Evolutionary conservation across 805 yeast genomes (phyloP).

Genomic region (Yarrowia sp.): DNA sequence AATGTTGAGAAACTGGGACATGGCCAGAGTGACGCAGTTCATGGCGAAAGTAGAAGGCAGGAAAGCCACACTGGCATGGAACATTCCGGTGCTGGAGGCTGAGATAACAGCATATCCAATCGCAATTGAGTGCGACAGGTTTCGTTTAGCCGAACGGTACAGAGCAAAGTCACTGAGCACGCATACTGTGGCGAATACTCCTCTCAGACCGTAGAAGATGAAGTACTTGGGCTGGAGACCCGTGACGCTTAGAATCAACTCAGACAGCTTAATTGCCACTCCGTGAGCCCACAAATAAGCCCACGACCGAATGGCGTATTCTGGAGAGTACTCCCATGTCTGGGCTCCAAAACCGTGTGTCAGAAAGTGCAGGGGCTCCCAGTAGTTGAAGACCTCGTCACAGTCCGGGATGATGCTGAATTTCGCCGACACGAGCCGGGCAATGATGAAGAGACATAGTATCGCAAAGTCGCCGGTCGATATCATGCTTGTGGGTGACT

Average conservation of each 20-base stretch:
- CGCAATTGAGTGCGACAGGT: slow-evolving; percentile 45
- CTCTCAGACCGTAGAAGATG: slow-evolving; percentile 55
- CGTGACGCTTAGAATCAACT: not conserved
- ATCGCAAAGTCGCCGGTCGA: slow-evolving; percentile 18
- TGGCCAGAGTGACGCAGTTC: slow-evolving; percentile 43
- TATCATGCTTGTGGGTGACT: not conserved
- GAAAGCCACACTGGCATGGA: slow-evolving; percentile 82
- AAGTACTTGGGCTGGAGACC: slow-evolving; percentile 32
- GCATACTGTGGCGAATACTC: slow-evolving; percentile 44
- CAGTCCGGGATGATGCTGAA: slow-evolving; percentile 81
- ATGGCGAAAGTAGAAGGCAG: slow-evolving; percentile 80
- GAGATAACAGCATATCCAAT: slow-evolving; percentile 63
- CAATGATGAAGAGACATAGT: slow-evolving; percentile 32
- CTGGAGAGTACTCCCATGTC: slow-evolving; percentile 96
- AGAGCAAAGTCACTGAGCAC: slow-evolving; percentile 55
- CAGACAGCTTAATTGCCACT: slow-evolving; percentile 31
- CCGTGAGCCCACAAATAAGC: slow-evolving; percentile 58
- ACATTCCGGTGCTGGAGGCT: slow-evolving; percentile 72
- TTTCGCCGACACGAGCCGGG: slow-evolving; percentile 44
- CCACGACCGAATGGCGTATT: slow-evolving; percentile 83
- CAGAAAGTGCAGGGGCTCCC: slow-evolving; percentile 86
- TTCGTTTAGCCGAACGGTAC: slow-evolving; percentile 43
- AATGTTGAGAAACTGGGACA: slow-evolving; percentile 32
- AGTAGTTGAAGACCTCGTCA: slow-evolving; percentile 88
- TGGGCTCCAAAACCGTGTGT: slow-evolving; percentile 83